Conservation (phyloP, 805 yeast species). For the Nakazawaea laoshanensis region DNA sequence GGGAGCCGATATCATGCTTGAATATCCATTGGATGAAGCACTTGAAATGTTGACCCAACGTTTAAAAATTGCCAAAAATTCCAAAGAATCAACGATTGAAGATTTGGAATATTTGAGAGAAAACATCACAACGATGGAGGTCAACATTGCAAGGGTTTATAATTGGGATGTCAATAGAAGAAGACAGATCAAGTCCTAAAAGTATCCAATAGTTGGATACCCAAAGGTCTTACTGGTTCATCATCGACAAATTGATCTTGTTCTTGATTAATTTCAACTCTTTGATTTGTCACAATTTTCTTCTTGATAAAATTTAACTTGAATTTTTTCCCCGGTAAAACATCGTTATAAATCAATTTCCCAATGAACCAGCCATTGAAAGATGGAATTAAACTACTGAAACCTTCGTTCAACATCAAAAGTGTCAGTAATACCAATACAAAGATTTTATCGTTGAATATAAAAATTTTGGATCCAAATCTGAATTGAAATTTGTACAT, state of each 20-base stretch:
- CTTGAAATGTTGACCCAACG: slow-evolving; percentile 55
- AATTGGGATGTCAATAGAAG: slow-evolving; percentile 85
- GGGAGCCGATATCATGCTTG: slow-evolving; percentile 98
- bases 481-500: slow-evolving; percentile 28
- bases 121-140: slow-evolving; percentile 96
- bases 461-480: slow-evolving; percentile 20
- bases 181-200: slow-evolving; percentile 36
- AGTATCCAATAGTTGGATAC: slow-evolving; percentile 52
- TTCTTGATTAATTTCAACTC: slow-evolving; percentile 19
- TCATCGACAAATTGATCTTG: slow-evolving; percentile 26
- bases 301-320: slow-evolving; percentile 6
- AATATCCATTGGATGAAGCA: slow-evolving; percentile 88
- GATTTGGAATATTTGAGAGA: slow-evolving; percentile 80
- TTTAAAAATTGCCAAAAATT: slow-evolving; percentile 52
- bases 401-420: slow-evolving; percentile 36
- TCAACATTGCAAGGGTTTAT: slow-evolving; percentile 86
- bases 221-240: slow-evolving; percentile 54
- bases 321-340: slow-evolving; percentile 31
- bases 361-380: slow-evolving; percentile 35
- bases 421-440: slow-evolving; percentile 22
- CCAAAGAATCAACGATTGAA: slow-evolving; percentile 57
- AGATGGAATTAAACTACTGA: slow-evolving; percentile 28
- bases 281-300: slow-evolving; percentile 15
- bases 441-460: slow-evolving; percentile 24
- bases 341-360: slow-evolving; percentile 29